Conservation (phyloP, 257 asterid species). For the Penstemon eatonii region DNA sequence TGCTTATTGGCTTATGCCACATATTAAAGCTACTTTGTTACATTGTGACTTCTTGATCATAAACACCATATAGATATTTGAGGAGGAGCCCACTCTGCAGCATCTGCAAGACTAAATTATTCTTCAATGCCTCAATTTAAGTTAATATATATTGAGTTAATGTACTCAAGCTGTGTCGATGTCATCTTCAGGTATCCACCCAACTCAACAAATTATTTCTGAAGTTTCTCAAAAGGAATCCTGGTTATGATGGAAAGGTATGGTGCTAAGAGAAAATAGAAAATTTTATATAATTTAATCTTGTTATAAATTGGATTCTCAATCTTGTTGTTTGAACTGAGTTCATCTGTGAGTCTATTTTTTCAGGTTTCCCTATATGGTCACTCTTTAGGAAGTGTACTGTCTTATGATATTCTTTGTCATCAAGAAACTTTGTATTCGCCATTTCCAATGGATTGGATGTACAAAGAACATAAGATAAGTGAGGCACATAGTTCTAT, state of each 20-base stretch:
- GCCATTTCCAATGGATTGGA: slow-evolving; percentile 83
- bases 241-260: slow-evolving; percentile 98
- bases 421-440: slow-evolving; percentile 78
- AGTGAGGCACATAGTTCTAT: slow-evolving; percentile 27
- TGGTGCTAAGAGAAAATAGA: slow-evolving; percentile 24
- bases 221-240: slow-evolving; percentile 93
- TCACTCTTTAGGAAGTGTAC: slow-evolving; percentile 97
- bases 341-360: slow-evolving; percentile 14
- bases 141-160: slow-evolving; percentile 4
- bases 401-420: slow-evolving; percentile 92
- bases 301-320: background rate
- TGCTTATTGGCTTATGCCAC: background rate
- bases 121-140: background rate
- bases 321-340: slow-evolving; percentile 20
- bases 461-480: slow-evolving; percentile 60
- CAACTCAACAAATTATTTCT: slow-evolving; percentile 81
- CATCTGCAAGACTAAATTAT: slow-evolving; percentile 18
- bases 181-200: slow-evolving; percentile 69
- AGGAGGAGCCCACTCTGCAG: background rate
- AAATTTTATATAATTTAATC: slow-evolving; percentile 12
- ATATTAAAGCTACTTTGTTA: background rate
- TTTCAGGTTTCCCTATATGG: slow-evolving; percentile 86
- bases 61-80: background rate
- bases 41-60: background rate
- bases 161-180: slow-evolving; percentile 22